Conservation (phyloP, 345 rosid genomes). For the Triadica sebifera region DNA sequence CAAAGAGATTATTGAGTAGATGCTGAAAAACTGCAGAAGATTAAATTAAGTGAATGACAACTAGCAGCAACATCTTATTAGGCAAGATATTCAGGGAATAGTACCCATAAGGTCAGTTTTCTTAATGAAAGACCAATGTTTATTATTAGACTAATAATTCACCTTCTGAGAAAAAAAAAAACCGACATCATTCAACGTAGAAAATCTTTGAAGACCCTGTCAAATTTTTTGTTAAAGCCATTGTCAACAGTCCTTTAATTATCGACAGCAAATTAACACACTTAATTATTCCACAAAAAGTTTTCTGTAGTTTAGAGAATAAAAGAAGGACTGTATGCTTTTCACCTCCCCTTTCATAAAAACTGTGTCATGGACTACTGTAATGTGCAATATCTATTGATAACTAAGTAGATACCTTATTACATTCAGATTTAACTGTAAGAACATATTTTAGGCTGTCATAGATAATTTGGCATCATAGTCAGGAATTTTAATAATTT, state of each 20-base stretch:
- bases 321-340: background rate
- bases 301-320: background rate
- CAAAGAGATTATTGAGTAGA: background rate
- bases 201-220: background rate
- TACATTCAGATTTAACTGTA: background rate
- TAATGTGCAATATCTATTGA: background rate
- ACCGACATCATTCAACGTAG: too few relatives aligned
- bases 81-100: background rate
- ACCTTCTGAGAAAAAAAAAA: too few relatives aligned
- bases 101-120: background rate
- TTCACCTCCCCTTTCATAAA: background rate
- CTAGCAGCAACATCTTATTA: background rate
- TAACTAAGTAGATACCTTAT: background rate
- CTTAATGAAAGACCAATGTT: background rate
- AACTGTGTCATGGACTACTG: background rate
- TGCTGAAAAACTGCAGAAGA: background rate
- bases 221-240: background rate
- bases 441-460: background rate
- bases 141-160: too few relatives aligned
- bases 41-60: background rate
- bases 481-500: background rate
- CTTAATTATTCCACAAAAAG: background rate
- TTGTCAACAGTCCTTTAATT: background rate
- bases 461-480: background rate
- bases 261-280: background rate